These are phyloP conservation scores for Aspergillus luchuensis DNA, from an alignment of 2,329 filamentous ascomycete genomes.

Conservation along the genomic window DNA sequence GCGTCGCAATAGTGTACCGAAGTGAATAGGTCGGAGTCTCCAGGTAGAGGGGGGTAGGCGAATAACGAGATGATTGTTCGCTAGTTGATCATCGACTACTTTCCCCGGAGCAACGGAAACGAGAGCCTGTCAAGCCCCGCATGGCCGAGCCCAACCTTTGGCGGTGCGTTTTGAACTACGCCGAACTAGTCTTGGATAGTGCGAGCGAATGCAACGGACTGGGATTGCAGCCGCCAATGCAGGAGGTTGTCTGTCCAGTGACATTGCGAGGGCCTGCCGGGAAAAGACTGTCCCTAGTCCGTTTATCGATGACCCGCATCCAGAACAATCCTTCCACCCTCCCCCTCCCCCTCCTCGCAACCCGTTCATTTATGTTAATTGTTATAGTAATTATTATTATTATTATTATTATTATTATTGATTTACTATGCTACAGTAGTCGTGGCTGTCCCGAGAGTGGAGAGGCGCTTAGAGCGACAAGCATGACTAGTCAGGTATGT, in stretches of 20 bases:
- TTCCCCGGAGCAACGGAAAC: constrained; percentile 42
- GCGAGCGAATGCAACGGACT: background rate
- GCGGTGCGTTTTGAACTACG: constrained; percentile 17
- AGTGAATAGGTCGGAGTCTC: too few relatives aligned
- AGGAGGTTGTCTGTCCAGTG: background rate
- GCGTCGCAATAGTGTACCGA: too few relatives aligned
- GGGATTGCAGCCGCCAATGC: constrained; percentile 5
- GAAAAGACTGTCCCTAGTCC: constrained; percentile 8
- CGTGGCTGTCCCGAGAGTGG: background rate
- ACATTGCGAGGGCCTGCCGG: background rate
- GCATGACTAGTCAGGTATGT: background rate
- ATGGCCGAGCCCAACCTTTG: constrained; percentile 33
- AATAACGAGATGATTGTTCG: background rate
- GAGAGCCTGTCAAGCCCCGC: constrained; percentile 31
- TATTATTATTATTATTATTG: background rate
- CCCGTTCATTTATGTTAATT: too few relatives aligned
- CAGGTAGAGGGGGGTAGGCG: too few relatives aligned
- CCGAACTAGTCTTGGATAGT: background rate
- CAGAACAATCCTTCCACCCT: background rate
- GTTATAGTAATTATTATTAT: too few relatives aligned
- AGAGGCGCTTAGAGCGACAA: background rate
- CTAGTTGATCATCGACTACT: constrained; percentile 3
- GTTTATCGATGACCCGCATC: background rate
- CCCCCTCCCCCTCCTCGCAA: background rate
- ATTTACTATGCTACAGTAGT: background rate